phyloP scores from a whole-genome alignment of 768 basidiomycete genomes.

The Lactifluus piperatus region DNA sequence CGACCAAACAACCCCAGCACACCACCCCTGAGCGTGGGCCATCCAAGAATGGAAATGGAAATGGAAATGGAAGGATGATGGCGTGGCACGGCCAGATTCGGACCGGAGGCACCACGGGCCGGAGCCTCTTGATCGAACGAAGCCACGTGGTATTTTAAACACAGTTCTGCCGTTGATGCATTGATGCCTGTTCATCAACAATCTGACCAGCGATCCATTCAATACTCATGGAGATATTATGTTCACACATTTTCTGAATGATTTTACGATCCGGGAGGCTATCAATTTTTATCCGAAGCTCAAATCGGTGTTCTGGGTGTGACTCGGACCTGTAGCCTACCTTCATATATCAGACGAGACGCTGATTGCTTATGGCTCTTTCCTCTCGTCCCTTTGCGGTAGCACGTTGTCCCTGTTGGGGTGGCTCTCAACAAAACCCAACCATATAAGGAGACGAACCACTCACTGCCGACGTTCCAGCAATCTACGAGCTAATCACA shows the following conservation, averaged over 20 bases:
- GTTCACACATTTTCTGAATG: conserved; percentile 54
- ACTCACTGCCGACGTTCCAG: conserved; percentile 35
- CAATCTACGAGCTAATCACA: conserved; percentile 32
- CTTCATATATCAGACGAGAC: neutral
- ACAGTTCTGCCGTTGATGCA: conserved; percentile 9
- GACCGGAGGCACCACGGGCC: too few relatives aligned
- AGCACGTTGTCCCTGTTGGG: conserved; percentile 43
- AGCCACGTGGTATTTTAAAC: too few relatives aligned
- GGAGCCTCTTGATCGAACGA: too few relatives aligned
- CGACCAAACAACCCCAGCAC: too few relatives aligned
- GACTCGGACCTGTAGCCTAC: conserved; percentile 14
- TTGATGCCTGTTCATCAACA: too few relatives aligned
- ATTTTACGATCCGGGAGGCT: too few relatives aligned
- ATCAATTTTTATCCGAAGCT: too few relatives aligned
- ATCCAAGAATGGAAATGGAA: too few relatives aligned
- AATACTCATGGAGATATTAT: conserved; percentile 36
- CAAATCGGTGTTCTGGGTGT: conserved; percentile 36
- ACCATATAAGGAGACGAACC: conserved; percentile 43
- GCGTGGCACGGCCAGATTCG: too few relatives aligned
- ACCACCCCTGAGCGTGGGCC: too few relatives aligned
- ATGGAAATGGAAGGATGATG: too few relatives aligned
- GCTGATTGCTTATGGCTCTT: neutral
- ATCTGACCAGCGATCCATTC: neutral
- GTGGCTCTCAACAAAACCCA: conserved; percentile 43
- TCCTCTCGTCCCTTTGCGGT: neutral